Percentiles rank a stretch among this genome's conserved stretches.
These are phyloP conservation scores for Botrytis deweyae DNA, from an alignment of 2,329 filamentous ascomycete genomes.

Conservation along the genomic window DNA sequence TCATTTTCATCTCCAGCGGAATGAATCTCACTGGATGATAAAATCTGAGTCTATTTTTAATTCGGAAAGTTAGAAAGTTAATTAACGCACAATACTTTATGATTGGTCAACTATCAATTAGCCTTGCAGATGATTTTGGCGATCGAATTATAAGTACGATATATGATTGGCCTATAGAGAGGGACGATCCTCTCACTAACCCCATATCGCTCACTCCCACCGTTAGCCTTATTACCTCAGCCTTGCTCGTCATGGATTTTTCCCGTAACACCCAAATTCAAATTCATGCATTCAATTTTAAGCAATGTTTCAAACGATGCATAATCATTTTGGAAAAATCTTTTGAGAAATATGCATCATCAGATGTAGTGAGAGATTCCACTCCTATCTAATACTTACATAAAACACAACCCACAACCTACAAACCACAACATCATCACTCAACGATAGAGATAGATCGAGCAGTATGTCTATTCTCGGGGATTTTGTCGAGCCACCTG, in stretches of 20 bases:
- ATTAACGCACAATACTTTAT: not conserved
- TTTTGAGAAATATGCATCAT: not conserved
- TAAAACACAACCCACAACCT: not conserved
- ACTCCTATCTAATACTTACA: not conserved
- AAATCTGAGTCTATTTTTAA: not conserved
- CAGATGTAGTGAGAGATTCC: not conserved
- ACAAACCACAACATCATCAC: not conserved
- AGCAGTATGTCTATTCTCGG: slow-evolving; percentile 11
- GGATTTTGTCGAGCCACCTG: not conserved
- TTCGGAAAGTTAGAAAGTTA: not conserved
- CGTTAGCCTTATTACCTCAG: not conserved
- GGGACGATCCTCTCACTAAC: not conserved
- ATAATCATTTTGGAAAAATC: not conserved
- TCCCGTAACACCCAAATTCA: not conserved
- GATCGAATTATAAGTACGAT: not conserved
- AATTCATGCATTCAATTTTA: not conserved
- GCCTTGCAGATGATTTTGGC: not conserved
- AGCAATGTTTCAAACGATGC: not conserved
- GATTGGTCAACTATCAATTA: not conserved
- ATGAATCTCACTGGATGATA: not conserved
- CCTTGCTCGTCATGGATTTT: not conserved
- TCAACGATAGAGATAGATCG: not conserved
- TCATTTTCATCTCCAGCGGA: not conserved
- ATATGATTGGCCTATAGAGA: not conserved
- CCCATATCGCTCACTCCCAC: not conserved